Evolutionary conservation across 1,284 basidiomycete species (phyloP), one percentile per base, ranked within the genome.

Genomic region (Trichosporon ovoides): DNA sequence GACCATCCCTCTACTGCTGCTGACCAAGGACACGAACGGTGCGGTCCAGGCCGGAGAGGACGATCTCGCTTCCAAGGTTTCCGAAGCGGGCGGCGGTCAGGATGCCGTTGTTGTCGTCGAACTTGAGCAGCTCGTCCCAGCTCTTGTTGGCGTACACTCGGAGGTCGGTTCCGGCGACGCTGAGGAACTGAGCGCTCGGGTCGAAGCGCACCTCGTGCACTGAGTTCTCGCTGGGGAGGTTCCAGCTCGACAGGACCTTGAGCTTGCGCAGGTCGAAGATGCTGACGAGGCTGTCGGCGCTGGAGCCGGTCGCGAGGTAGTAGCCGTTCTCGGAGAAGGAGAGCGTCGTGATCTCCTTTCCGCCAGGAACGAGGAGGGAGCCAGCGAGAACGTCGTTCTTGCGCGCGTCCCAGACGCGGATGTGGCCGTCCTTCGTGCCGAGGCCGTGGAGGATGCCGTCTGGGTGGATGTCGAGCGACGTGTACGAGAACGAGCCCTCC

Each of bases 241-340:
- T 61, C 74, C 71, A 77, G 50, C 65, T 61, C 36, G 65, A 69
- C 33, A 77, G 57, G 53, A 77, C 57, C 56, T 69, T 64, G 40
- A 78, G 68, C 69, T 98, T 98, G 63, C 96, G 87, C 59, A 98
- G 80, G 78, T 98, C 96, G 87, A 94, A 96, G 58, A 98, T 83
- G 57, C 91, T 89, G 59, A 95, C 86, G 1, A 88, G 85, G 14
- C 87, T 85, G 36, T 82, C 79, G 22, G 70, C 59, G 16, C 85
- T 84, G 66, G 85, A 83, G 22, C 88, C 89, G 0, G 89, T 87
- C 18, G 93, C 84, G 66, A 98, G 88, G 73, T 93, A 90, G 80
- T 97, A 98, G 3, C 95, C 95, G 73, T 98, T 98, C 78, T 98
- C 96, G 50, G 91, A 93, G 82, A 98, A 98, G 43, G 87, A 85